phyloP scores from a whole-genome alignment of 192 early-diverging fungal species.

The Funneliformis geosporum region DNA sequence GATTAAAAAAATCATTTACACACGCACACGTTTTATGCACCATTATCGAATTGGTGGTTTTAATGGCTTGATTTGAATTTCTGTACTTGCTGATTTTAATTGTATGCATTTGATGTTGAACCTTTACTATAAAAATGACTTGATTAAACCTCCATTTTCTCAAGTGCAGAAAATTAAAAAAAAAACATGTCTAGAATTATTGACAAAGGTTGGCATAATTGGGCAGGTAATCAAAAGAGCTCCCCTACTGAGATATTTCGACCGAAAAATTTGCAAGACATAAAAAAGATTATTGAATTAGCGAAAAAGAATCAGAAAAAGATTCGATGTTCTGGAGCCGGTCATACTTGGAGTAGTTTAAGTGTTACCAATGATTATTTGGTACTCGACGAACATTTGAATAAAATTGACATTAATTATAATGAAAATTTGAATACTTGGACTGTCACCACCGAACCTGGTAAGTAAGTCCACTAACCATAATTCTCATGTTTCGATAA shows the following conservation, averaged over 20 bases:
- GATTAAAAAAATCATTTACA: too few species aligned
- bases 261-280: conserved; percentile 38
- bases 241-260: conserved; percentile 38
- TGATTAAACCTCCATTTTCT: too few species aligned
- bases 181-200: too few species aligned
- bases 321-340: conserved; percentile 40
- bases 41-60: too few species aligned
- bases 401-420: conserved; percentile 35
- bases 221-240: conserved; percentile 27
- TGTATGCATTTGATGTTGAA: too few species aligned
- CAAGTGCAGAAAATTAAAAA: too few species aligned
- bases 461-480: too few species aligned
- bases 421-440: conserved; percentile 20
- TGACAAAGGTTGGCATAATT: conserved; percentile 39
- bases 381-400: conserved; percentile 33
- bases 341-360: conserved; percentile 35
- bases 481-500: too few species aligned
- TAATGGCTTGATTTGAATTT: too few species aligned
- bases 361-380: conserved; percentile 37
- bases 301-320: conserved; percentile 36
- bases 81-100: too few species aligned
- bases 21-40: too few species aligned
- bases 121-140: too few species aligned
- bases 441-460: conserved; percentile 42
- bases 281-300: conserved; percentile 35